These are phyloP conservation scores for Eragrostis tef DNA, from an alignment of 202 grass and related monocot genomes.

Conservation along the genomic window DNA sequence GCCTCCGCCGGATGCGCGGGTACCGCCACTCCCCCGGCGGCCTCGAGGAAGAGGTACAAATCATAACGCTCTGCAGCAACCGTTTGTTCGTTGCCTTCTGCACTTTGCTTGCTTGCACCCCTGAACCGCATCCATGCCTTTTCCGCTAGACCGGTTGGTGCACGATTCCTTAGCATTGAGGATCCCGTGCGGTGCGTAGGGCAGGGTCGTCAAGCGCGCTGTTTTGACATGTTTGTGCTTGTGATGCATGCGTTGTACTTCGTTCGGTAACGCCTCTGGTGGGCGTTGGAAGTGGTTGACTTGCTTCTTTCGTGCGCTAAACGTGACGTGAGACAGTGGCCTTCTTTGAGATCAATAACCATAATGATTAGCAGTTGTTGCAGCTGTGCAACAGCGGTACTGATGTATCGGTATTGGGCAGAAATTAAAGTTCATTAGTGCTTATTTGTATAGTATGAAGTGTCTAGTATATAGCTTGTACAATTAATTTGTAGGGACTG, in stretches of 20 bases:
- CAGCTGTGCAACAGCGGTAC: not conserved
- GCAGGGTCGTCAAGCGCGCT: constrained; percentile 43
- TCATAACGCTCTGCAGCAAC: not conserved
- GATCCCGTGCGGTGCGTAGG: constrained; percentile 14
- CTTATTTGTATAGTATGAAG: not conserved
- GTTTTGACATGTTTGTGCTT: constrained; percentile 28
- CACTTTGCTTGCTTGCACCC: constrained; percentile 38
- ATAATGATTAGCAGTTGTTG: constrained; percentile 42
- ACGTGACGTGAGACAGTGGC: constrained; percentile 47
- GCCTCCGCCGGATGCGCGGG: constrained; percentile 69
- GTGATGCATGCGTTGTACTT: constrained; percentile 25
- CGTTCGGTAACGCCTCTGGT: not conserved
- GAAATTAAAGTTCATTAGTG: not conserved
- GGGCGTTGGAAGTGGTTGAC: constrained; percentile 59
- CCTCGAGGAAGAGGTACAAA: constrained; percentile 76
- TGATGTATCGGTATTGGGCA: not conserved
- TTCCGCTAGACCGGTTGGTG: constrained; percentile 36
- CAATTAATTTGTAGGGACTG: not conserved
- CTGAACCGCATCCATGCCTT: constrained; percentile 28
- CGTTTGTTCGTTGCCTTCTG: not conserved
- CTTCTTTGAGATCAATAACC: constrained; percentile 32
- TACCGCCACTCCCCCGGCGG: constrained; percentile 79
- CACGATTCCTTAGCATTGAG: constrained; percentile 3
- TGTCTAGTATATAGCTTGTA: not conserved
- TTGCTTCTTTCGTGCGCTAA: constrained; percentile 56